A percentile compares a stretch with the other conserved stretches of the same genome.
Conservation (phyloP, 2,329 filamentous ascomycete genomes). For the Neofusicoccum cordaticola region DNA sequence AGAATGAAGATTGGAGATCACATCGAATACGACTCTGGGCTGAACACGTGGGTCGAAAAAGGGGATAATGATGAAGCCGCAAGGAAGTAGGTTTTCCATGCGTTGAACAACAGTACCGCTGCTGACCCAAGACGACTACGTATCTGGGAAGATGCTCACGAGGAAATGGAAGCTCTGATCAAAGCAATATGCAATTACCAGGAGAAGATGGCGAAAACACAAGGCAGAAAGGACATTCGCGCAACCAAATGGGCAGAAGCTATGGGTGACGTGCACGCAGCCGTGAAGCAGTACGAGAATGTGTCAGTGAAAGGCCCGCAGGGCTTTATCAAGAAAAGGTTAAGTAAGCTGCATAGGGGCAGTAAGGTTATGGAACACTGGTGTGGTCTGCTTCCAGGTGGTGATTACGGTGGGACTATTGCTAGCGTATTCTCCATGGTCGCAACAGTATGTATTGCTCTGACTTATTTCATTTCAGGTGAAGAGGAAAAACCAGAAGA, state of each 20-base stretch:
- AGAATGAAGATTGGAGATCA: background rate
- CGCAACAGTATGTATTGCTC: background rate
- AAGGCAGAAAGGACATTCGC: background rate
- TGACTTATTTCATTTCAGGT: no score
- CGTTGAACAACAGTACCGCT: no score
- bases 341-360: background rate
- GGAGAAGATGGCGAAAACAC: background rate
- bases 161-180: background rate
- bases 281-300: background rate
- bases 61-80: background rate
- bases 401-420: background rate
- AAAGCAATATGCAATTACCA: background rate
- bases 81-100: background rate
- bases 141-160: background rate
- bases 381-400: background rate
- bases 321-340: background rate
- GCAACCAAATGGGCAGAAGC: background rate
- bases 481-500: no score
- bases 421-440: background rate
- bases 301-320: background rate
- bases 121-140: background rate
- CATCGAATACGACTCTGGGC: background rate
- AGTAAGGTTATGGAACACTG: background rate
- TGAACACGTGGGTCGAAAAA: background rate
- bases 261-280: background rate